Evolutionary conservation across 2,329 filamentous ascomycete genomes (phyloP).

Genomic region (Nemania sp.): DNA sequence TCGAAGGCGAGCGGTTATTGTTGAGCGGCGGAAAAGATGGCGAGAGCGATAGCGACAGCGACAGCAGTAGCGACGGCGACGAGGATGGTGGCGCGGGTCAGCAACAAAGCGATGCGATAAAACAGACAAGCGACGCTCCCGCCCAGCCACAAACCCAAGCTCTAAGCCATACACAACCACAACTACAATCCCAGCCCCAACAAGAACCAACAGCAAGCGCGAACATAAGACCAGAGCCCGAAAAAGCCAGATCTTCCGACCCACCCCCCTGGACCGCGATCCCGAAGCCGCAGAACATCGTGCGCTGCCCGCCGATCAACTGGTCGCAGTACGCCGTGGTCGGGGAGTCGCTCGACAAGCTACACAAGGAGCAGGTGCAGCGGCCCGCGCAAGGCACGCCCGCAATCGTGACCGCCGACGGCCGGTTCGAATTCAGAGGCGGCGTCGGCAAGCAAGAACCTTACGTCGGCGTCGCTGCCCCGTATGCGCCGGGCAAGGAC

Average conservation of each 20-base stretch:
- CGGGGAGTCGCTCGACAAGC: slow-evolving; percentile 78
- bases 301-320: slow-evolving; percentile 87
- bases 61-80: slow-evolving; percentile 17
- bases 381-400: slow-evolving; percentile 63
- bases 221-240: slow-evolving; percentile 4
- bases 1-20: slow-evolving; percentile 41
- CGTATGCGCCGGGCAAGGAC: slow-evolving; percentile 59
- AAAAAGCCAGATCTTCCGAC: background rate
- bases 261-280: slow-evolving; percentile 61
- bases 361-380: slow-evolving; percentile 78
- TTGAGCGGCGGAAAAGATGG: slow-evolving; percentile 21
- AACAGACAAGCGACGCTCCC: background rate
- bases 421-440: slow-evolving; percentile 55
- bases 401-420: slow-evolving; percentile 47
- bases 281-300: slow-evolving; percentile 77
- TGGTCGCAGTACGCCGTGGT: slow-evolving; percentile 95
- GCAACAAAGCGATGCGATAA: slow-evolving; percentile 9
- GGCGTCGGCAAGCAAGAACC: slow-evolving; percentile 45
- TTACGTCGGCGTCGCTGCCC: slow-evolving; percentile 57
- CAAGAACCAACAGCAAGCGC: background rate
- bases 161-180: too few species aligned
- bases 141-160: background rate
- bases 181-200: background rate
- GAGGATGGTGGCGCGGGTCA: slow-evolving; percentile 32
- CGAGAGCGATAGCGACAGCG: slow-evolving; percentile 33